Evolutionary conservation across 345 rosid species (phyloP), one percentile per base, ranked within the genome.

Genomic region (Eucalyptus leucophloia): DNA sequence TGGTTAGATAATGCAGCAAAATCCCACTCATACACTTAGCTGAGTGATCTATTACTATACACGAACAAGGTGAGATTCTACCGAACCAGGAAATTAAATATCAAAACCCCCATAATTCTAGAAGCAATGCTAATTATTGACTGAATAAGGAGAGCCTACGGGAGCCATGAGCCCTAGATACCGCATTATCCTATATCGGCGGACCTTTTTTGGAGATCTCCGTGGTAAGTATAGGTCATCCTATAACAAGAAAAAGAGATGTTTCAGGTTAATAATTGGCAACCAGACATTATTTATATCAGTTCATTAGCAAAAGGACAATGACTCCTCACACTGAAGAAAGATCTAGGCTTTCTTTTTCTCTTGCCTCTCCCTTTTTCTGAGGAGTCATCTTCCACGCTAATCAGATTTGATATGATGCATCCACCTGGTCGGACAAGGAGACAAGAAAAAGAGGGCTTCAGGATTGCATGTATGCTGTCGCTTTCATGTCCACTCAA

Each of bases 101-200:
- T 21, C 15, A 37, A 77, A 77, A 19, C 26, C 24, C 42, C 47
- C 83, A 77, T 37, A 37, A 21, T 11, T 77, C 83, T 47, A 77
- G 47, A 77, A 40, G 83, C 83, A 37, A 77, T 77, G 83, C 83
- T 77, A 77, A 77, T 77, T 77, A 77, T 77, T 88, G 87, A 50
- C 82, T 89, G 47, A 90, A 51, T 89, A 92, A 45, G 89, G 93
- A 40, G 93, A 91, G 80, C 92, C 92, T 12, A 90, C 42, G 6
- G 92, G 94, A 88, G 92, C 91, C 80, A 89, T 77, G 62, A 91
- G 93, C 54, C 92, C 93, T 8, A 91, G 94, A 72, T 91, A 87
- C 86, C 91, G 90, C 94, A 93, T 91, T 90, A 93, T 93, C 92
- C 90, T 91, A 51, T 88, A 81, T 37, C 91, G 90, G 21, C 92